Percentiles rank a stretch among this genome's conserved stretches.
phyloP scores from a whole-genome alignment of 2,329 filamentous ascomycete genomes.

The Ophiostoma quercus region DNA sequence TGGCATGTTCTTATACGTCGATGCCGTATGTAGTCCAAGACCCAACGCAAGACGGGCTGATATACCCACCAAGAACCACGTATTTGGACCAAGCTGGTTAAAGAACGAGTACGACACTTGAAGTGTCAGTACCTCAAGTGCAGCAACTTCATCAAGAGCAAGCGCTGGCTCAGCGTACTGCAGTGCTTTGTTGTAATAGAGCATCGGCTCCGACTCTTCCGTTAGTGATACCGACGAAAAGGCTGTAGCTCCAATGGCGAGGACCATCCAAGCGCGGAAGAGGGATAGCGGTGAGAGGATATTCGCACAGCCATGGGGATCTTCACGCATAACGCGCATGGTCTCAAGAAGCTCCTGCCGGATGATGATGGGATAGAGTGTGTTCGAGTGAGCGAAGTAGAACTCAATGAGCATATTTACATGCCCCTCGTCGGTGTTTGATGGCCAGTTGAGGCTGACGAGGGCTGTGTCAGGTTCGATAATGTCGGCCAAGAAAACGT shows the following conservation, averaged over 20 bases:
- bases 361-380: conserved; percentile 42
- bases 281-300: conserved; percentile 35
- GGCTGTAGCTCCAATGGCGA: conserved; percentile 44
- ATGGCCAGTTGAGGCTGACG: conserved; percentile 24
- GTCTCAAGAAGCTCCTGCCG: conserved; percentile 35
- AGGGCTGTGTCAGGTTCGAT: conserved; percentile 20
- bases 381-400: conserved; percentile 45
- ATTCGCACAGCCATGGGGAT: conserved; percentile 30
- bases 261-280: conserved; percentile 46
- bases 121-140: conserved; percentile 41
- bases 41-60: conserved; percentile 42
- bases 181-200: conserved; percentile 43
- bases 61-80: conserved; percentile 41
- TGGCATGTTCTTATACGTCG: conserved; percentile 35
- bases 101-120: conserved; percentile 47
- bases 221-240: conserved; percentile 40
- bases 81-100: conserved; percentile 44
- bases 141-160: conserved; percentile 39
- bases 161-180: conserved; percentile 39
- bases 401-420: conserved; percentile 37
- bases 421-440: conserved; percentile 29
- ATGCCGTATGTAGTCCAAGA: conserved; percentile 29
- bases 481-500: conserved; percentile 31
- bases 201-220: conserved; percentile 41
- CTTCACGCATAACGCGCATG: conserved; percentile 32